phyloP scores from a whole-genome alignment of 2,329 filamentous ascomycete species.

The Alternaria sp. region DNA sequence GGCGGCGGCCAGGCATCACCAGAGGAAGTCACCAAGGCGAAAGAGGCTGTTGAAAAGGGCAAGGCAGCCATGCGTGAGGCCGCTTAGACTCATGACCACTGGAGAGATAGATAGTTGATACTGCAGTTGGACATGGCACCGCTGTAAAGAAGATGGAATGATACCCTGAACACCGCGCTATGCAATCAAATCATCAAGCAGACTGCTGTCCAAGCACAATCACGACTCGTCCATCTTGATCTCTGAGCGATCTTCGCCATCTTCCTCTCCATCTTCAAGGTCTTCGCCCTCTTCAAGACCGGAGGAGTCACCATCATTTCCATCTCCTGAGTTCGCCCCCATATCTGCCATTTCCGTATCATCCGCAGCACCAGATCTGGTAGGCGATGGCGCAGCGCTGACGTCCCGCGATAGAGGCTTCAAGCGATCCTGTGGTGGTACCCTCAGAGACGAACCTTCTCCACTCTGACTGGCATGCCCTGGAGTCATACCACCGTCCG shows the following conservation, averaged over 20 bases:
- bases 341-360: slow-evolving; percentile 46
- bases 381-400: slow-evolving; percentile 40
- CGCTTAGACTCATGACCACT: slow-evolving; percentile 17
- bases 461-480: slow-evolving; percentile 46
- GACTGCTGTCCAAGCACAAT: slow-evolving; percentile 8
- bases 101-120: neutral
- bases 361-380: slow-evolving; percentile 32
- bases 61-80: slow-evolving; percentile 50
- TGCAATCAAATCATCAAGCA: slow-evolving; percentile 31
- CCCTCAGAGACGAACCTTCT: slow-evolving; percentile 39
- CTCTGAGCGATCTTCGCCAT: slow-evolving; percentile 30
- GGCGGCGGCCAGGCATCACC: slow-evolving; percentile 48
- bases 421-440: slow-evolving; percentile 44
- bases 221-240: slow-evolving; percentile 44
- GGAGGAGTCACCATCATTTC: slow-evolving; percentile 42
- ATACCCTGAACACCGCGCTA: slow-evolving; percentile 45
- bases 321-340: slow-evolving; percentile 30
- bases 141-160: slow-evolving; percentile 14
- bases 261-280: slow-evolving; percentile 42
- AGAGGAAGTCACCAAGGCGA: slow-evolving; percentile 58
- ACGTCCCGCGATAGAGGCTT: slow-evolving; percentile 40
- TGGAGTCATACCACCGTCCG: slow-evolving; percentile 53
- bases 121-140: neutral
- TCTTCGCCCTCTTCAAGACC: slow-evolving; percentile 46
- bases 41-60: slow-evolving; percentile 51